phyloP scores from a whole-genome alignment of 1,284 basidiomycete genomes.

The Malassezia equina region DNA sequence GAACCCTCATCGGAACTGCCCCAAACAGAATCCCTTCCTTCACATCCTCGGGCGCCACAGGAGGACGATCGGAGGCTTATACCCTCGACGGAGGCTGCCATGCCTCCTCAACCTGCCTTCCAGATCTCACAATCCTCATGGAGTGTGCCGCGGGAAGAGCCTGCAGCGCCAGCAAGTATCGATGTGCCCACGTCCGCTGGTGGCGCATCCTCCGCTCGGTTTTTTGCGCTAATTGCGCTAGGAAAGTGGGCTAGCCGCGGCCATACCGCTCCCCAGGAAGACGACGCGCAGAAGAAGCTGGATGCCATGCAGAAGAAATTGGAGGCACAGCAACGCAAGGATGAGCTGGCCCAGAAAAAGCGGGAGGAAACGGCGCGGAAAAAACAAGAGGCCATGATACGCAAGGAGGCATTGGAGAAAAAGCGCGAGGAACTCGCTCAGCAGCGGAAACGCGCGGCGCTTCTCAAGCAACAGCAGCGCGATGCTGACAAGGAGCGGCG shows the following conservation, averaged over 20 bases:
- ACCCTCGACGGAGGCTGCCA: background rate
- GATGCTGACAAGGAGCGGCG: constrained; percentile 9
- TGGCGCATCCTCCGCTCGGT: background rate
- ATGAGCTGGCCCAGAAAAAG: background rate
- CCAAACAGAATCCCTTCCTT: background rate
- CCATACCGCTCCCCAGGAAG: background rate
- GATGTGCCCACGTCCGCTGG: background rate
- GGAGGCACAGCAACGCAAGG: background rate
- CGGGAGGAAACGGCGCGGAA: background rate
- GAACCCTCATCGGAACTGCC: background rate
- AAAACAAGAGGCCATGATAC: background rate
- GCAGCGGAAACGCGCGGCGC: background rate
- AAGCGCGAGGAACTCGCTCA: background rate
- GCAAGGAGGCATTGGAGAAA: background rate
- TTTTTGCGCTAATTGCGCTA: background rate
- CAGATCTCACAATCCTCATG: background rate
- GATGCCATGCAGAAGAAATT: background rate
- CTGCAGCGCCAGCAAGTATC: background rate
- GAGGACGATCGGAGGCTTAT: background rate
- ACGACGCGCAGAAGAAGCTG: background rate
- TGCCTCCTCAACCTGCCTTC: background rate
- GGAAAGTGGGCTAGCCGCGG: background rate
- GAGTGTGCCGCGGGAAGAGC: background rate
- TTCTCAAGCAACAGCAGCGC: constrained; percentile 8
- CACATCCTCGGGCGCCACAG: background rate